phyloP scores from a whole-genome alignment of 192 early-diverging fungal genomes.

The Coemansia sp. region DNA sequence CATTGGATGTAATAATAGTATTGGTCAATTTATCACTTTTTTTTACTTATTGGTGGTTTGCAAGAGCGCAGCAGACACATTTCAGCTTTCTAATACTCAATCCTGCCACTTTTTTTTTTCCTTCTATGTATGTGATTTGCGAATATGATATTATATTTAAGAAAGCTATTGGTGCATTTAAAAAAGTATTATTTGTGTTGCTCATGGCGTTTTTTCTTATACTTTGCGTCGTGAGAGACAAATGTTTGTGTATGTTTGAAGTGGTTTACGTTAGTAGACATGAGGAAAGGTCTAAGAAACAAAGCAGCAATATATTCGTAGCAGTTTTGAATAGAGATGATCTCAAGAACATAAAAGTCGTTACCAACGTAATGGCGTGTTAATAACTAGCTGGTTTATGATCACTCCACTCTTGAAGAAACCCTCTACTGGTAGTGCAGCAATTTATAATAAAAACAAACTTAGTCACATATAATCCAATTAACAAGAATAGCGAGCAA shows the following conservation, averaged over 20 bases:
- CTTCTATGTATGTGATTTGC: too few species aligned
- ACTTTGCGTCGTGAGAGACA: too few species aligned
- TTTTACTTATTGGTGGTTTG: not conserved
- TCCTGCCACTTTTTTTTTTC: constrained; percentile 3
- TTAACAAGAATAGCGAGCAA: not conserved
- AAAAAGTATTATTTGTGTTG: too few species aligned
- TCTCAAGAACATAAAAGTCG: not conserved
- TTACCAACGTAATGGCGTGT: not conserved
- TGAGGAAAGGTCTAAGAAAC: too few species aligned
- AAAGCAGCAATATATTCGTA: too few species aligned
- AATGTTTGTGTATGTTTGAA: too few species aligned
- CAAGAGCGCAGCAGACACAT: not conserved
- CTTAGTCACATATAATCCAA: not conserved
- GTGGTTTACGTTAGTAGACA: too few species aligned
- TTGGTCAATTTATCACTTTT: constrained; percentile 1
- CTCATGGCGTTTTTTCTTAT: too few species aligned
- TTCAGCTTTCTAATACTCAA: constrained; percentile 4
- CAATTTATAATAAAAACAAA: not conserved
- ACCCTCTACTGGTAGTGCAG: not conserved
- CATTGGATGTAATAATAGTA: not conserved
- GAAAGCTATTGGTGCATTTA: too few species aligned
- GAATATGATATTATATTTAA: too few species aligned
- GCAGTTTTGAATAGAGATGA: too few species aligned
- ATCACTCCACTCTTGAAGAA: too few species aligned
- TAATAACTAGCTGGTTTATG: not conserved